phyloP scores from a whole-genome alignment of 1,284 basidiomycete species.

The Chondrostereum purpureum region DNA sequence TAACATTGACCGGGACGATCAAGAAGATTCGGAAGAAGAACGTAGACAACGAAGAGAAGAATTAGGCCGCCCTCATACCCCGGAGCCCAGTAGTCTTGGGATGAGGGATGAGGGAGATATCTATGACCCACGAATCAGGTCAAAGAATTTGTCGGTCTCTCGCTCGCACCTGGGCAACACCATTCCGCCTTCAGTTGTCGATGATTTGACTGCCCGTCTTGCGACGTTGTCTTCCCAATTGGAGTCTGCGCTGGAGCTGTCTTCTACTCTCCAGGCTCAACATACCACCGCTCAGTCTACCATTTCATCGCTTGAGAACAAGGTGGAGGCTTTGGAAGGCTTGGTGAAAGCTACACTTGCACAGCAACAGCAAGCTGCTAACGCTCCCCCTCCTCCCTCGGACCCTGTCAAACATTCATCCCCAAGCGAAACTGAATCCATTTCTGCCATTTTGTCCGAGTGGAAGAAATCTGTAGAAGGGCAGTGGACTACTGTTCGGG shows the following conservation, averaged over 20 bases:
- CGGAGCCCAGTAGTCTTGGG: constrained; percentile 69
- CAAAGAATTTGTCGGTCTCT: constrained; percentile 16
- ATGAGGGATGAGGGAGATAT: constrained; percentile 43
- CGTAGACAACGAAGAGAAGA: constrained; percentile 45
- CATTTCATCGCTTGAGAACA: constrained; percentile 70
- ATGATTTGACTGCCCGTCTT: constrained; percentile 70
- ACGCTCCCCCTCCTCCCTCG: constrained; percentile 22
- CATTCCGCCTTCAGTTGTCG: constrained; percentile 25
- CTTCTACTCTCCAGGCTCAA: constrained; percentile 69
- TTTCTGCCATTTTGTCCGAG: constrained; percentile 49
- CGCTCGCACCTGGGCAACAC: constrained; percentile 17
- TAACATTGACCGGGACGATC: constrained; percentile 13
- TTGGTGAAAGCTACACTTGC: constrained; percentile 40
- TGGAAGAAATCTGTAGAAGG: constrained; percentile 73
- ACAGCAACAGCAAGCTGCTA: constrained; percentile 29
- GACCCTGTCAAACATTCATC: constrained; percentile 18
- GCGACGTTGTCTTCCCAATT: constrained; percentile 70
- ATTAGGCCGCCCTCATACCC: constrained; percentile 64
- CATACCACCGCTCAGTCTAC: constrained; percentile 75
- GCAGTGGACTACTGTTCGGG: constrained; percentile 68
- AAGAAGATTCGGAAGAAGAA: constrained; percentile 35
- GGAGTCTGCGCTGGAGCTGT: constrained; percentile 71
- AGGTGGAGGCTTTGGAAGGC: constrained; percentile 54
- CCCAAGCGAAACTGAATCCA: constrained; percentile 33
- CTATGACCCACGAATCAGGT: constrained; percentile 20